Percentiles rank a stretch among this genome's conserved stretches.
Conservation (phyloP, 176 grass and related monocot species). For the Triticum monococcum region DNA sequence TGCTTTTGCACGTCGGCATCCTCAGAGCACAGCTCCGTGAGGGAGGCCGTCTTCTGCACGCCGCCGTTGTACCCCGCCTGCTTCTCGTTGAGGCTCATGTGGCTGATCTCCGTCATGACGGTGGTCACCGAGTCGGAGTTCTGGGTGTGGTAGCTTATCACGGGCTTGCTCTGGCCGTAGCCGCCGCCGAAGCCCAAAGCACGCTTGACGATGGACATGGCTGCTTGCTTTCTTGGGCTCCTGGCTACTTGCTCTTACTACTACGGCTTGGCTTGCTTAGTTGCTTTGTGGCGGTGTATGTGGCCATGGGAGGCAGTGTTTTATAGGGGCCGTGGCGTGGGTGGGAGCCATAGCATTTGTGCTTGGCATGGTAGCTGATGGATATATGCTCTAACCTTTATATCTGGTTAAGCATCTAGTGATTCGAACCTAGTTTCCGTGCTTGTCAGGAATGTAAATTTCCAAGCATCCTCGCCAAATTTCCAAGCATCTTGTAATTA, state of each 20-base stretch:
- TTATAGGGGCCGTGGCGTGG: constrained; percentile 13
- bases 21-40: constrained; percentile 2
- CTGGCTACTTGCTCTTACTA: neutral
- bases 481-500: neutral
- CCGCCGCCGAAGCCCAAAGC: constrained; percentile 3
- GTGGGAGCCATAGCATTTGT: neutral
- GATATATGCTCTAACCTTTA: constrained; percentile 23
- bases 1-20: neutral
- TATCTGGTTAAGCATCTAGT: constrained; percentile 11
- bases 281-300: neutral
- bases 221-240: neutral
- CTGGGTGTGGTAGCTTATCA: constrained; percentile 33
- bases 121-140: constrained; percentile 30
- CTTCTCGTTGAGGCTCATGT: constrained; percentile 34
- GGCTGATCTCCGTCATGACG: constrained; percentile 35
- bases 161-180: constrained; percentile 21
- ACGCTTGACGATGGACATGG: constrained; percentile 2
- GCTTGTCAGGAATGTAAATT: too few species aligned
- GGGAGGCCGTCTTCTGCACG: neutral
- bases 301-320: neutral
- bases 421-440: neutral
- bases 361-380: neutral
- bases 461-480: too few species aligned
- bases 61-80: neutral
- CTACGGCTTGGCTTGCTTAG: neutral